A percentile compares a stretch with the other conserved stretches of the same genome.
phyloP scores from a whole-genome alignment of 2,329 filamentous ascomycete genomes.

The Microdochium paspali region DNA sequence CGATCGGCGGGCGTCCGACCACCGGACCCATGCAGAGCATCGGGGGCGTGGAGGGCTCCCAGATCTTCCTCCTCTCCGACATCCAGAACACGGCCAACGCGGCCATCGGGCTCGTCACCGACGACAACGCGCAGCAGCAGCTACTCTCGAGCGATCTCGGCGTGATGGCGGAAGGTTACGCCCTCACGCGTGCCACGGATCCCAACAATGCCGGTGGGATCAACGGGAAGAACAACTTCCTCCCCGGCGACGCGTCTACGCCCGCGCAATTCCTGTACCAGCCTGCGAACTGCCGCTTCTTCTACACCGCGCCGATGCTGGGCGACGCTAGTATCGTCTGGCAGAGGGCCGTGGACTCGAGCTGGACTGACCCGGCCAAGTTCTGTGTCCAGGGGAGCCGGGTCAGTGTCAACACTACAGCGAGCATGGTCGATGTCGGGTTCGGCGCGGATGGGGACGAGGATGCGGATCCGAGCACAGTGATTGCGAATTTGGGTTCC shows the following conservation, averaged over 20 bases:
- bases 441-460: too few relatives aligned
- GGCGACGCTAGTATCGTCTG: slow-evolving; percentile 28
- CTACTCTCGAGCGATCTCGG: slow-evolving; percentile 15
- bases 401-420: slow-evolving; percentile 9
- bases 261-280: slow-evolving; percentile 37
- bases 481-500: not conserved
- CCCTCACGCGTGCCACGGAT: slow-evolving; percentile 14
- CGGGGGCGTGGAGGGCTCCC: slow-evolving; percentile 36
- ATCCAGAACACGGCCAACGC: slow-evolving; percentile 16
- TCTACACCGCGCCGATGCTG: slow-evolving; percentile 33
- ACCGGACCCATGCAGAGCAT: slow-evolving; percentile 37
- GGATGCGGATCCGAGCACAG: not conserved
- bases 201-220: slow-evolving; percentile 14
- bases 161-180: slow-evolving; percentile 22
- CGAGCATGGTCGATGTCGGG: not conserved
- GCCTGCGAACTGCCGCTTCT: slow-evolving; percentile 35
- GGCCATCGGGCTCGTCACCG: slow-evolving; percentile 13
- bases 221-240: slow-evolving; percentile 26
- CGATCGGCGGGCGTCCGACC: slow-evolving; percentile 33
- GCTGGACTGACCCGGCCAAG: slow-evolving; percentile 19
- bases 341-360: slow-evolving; percentile 25
- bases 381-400: slow-evolving; percentile 23
- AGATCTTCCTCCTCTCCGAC: slow-evolving; percentile 21
- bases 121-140: slow-evolving; percentile 7
- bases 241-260: slow-evolving; percentile 17